Conservation (phyloP, 495 filamentous ascomycete species). For the Aspergillus affinis region DNA sequence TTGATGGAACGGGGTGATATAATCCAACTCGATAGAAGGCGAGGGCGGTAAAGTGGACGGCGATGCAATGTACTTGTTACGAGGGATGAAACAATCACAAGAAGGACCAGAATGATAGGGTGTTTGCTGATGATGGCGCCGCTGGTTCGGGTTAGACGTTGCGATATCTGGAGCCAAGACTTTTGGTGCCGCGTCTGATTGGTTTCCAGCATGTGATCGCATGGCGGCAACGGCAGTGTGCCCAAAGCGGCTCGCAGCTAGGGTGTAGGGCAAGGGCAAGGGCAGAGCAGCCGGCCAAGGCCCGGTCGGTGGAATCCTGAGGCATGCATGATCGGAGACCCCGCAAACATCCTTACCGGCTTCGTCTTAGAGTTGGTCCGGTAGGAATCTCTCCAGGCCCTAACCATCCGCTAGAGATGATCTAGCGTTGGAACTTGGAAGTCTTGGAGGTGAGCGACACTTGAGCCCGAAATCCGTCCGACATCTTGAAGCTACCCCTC, state of each 20-base stretch:
- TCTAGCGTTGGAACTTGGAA: no score
- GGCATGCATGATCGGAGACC: slow-evolving; percentile 4
- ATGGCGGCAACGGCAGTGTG: slow-evolving; percentile 1
- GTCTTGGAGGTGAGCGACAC: background rate
- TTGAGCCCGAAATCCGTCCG: background rate
- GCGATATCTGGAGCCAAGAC: background rate
- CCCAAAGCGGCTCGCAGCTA: background rate
- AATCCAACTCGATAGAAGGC: background rate
- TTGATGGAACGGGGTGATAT: background rate
- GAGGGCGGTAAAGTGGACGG: background rate
- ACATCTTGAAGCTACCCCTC: background rate
- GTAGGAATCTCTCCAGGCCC: no score
- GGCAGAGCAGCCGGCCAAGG: slow-evolving; percentile 2
- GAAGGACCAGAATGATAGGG: background rate
- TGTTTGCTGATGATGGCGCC: background rate
- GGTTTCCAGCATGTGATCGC: slow-evolving; percentile 1
- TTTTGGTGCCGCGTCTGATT: background rate
- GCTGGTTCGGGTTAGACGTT: background rate
- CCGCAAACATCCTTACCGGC: background rate
- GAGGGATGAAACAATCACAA: background rate
- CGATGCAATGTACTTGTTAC: background rate
- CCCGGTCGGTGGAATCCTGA: slow-evolving; percentile 8
- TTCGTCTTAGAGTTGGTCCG: no score
- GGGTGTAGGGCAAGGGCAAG: slow-evolving; percentile 29
- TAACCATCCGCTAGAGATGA: no score